These are phyloP conservation scores for Penicillium silybi DNA, from an alignment of 495 filamentous ascomycete genomes.

Conservation along the genomic window DNA sequence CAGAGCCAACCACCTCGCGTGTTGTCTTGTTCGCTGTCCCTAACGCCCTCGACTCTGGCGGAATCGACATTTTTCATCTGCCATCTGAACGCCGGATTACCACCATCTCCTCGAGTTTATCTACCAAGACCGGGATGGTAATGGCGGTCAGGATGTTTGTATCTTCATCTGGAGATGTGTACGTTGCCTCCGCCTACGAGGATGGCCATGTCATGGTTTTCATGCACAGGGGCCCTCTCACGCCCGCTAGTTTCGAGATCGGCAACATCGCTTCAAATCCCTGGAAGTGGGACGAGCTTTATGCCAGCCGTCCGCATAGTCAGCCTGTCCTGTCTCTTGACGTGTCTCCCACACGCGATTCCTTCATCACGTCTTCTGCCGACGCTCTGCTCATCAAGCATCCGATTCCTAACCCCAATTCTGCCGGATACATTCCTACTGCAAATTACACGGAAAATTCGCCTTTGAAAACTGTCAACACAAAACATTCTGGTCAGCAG, in stretches of 20 bases:
- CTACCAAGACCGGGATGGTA: conserved; percentile 76
- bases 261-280: conserved; percentile 2
- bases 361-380: conserved; percentile 79
- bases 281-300: conserved; percentile 60
- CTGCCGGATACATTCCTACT: conserved; percentile 7
- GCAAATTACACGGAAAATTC: conserved; percentile 20
- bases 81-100: conserved; percentile 66
- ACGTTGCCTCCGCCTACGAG: conserved; percentile 78
- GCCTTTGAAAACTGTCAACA: conserved; percentile 61
- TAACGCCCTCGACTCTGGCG: conserved; percentile 70
- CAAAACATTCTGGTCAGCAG: conserved; percentile 89
- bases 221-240: conserved; percentile 27
- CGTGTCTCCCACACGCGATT: conserved; percentile 51
- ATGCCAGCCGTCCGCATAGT: conserved; percentile 63
- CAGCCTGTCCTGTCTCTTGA: conserved; percentile 85
- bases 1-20: background rate
- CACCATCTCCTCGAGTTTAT: conserved; percentile 56
- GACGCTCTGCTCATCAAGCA: conserved; percentile 67
- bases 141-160: conserved; percentile 72
- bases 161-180: conserved; percentile 28
- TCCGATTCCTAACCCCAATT: conserved; percentile 42
- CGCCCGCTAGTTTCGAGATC: conserved; percentile 5
- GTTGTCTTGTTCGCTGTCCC: conserved; percentile 69
- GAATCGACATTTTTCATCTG: conserved; percentile 82
- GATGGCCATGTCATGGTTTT: conserved; percentile 69